Conservation (phyloP, 2,329 filamentous ascomycete genomes). For the Thermothelomyces thermophilus region DNA sequence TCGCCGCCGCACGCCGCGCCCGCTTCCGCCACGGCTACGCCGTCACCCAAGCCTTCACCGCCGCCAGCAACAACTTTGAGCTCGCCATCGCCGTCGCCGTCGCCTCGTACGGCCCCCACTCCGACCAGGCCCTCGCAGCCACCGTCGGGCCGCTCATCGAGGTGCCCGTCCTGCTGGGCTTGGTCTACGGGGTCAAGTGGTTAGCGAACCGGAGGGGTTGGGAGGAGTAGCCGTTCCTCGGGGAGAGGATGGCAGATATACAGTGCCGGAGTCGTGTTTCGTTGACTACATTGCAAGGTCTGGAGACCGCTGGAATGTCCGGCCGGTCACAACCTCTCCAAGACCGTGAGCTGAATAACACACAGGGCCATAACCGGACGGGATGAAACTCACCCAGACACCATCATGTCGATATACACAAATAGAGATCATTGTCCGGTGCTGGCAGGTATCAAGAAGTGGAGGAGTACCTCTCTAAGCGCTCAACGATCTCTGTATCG, state of each 20-base stretch:
- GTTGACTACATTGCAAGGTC: no score
- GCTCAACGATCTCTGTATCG: no score
- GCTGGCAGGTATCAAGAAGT: no score
- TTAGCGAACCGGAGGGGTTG: slow-evolving; percentile 49
- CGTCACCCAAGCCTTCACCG: slow-evolving; percentile 15
- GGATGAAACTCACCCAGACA: no score
- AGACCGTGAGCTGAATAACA: no score
- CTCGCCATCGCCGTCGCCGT: slow-evolving; percentile 55
- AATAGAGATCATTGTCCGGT: no score
- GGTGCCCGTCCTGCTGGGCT: slow-evolving; percentile 68
- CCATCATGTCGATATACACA: no score
- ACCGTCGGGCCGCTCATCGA: slow-evolving; percentile 84
- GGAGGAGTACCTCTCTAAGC: no score
- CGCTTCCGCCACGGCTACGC: slow-evolving; percentile 45
- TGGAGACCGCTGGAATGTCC: no score
- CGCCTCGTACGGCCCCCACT: slow-evolving; percentile 69
- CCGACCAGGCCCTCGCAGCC: slow-evolving; percentile 72
- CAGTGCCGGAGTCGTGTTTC: no score
- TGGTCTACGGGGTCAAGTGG: slow-evolving; percentile 69
- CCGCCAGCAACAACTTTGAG: slow-evolving; percentile 76
- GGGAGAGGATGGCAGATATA: neutral
- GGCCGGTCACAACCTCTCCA: no score
- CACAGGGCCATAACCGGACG: no score
- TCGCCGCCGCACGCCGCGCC: slow-evolving; percentile 54
- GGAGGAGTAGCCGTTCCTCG: slow-evolving; percentile 32